Base-by-base conservation (phyloP, 2,329 filamentous ascomycete genomes). In the Ceratocystis lukuohia region DNA sequence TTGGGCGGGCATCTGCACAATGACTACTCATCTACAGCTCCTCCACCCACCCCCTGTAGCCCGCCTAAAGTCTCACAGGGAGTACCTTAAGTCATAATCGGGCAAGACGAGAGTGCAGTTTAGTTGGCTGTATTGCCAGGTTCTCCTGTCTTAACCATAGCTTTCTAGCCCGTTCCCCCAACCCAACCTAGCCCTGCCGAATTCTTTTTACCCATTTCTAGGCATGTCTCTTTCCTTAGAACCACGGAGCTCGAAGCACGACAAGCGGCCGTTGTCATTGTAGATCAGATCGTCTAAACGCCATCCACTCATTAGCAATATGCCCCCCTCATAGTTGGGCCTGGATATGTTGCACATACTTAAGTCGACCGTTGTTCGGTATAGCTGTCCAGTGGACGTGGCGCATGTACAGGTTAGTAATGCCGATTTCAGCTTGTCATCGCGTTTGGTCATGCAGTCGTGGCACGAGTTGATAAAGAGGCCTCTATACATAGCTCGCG, bases 401-500 rank as follows among this genome's bases (percentile, higher is more conserved):
- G 44, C 33, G 22, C 64, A 65, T 20, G 64, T 65, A 22, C 64
- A 65, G 3, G 64, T 65, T 25, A 65, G 37, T 25, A 57, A 17
- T 6, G n/a, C 64, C 8, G 64, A 59, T 44, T 61, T 46, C 5
- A 59, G 15, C 10, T 30, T 28, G n/a, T 44, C 20, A 33, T 59
- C 22, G 30, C 64, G 53, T 37, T 59, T 20, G 1, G 56, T 46
- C 4, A 33, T 30, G 41, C 64, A 65, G 30, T 65, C 64, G 30
- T 65, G 56, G 37, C 64, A 65, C 22, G 64, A 65, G 25, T 65
- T 46, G 22, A n/a, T 46, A n/a, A 65, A 65, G 25, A 41, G 30
- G 7, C 64, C 64, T 41, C 64, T 65, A 45, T 5, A 6, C 4
- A 45, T 5, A 50, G 17, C 33, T 5, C 25, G 8, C 12, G 6